Conservation (phyloP, 176 grass and related monocot genomes). For the Raddia distichophylla region DNA sequence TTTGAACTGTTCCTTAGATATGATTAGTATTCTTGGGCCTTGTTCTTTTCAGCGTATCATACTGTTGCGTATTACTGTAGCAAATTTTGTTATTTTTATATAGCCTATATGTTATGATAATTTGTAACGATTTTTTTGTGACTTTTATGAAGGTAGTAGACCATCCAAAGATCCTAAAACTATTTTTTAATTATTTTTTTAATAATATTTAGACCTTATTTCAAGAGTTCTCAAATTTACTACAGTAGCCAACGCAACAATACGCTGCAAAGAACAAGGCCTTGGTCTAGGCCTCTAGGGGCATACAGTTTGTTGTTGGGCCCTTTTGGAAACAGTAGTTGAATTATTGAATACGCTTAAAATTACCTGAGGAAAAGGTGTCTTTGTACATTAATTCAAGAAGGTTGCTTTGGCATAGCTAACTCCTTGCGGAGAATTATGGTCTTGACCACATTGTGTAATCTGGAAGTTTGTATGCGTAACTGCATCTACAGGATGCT, state of each 20-base stretch:
- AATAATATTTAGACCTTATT: too few species aligned
- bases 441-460: neutral
- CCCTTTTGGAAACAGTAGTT: slow-evolving; percentile 1
- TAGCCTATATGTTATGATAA: too few species aligned
- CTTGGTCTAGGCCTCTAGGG: neutral
- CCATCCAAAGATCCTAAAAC: too few species aligned
- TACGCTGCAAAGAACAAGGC: too few species aligned
- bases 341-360: slow-evolving; percentile 5
- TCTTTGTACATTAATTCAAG: neutral
- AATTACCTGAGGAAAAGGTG: neutral
- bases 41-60: too few species aligned
- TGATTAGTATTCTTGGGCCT: neutral
- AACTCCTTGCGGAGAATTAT: neutral
- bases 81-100: too few species aligned
- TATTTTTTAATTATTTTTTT: too few species aligned
- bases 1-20: neutral
- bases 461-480: neutral
- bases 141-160: too few species aligned
- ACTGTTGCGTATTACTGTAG: too few species aligned
- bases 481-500: neutral
- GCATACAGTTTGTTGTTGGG: neutral
- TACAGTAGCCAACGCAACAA: too few species aligned
- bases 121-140: too few species aligned
- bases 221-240: too few species aligned
- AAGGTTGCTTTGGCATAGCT: neutral